A percentile compares a stretch with the other conserved stretches of the same genome.
phyloP scores from a whole-genome alignment of 169 alveolate genomes.

The Cryptosporidium muris region DNA sequence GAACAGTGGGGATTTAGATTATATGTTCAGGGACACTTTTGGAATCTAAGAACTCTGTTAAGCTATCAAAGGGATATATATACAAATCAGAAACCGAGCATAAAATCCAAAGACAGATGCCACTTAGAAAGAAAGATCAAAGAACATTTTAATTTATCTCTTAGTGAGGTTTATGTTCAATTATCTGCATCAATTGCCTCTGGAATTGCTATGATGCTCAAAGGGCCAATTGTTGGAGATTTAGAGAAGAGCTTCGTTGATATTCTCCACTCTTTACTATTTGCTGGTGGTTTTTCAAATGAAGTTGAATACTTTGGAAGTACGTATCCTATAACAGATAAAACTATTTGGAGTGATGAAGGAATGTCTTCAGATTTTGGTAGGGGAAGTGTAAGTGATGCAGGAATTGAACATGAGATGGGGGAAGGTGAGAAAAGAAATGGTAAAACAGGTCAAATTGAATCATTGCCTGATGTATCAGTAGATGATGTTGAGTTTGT shows the following conservation, averaged over 20 bases:
- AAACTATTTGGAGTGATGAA: too few relatives aligned
- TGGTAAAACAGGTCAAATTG: not conserved
- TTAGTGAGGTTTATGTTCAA: slow-evolving; percentile 16
- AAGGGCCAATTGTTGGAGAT: slow-evolving; percentile 48
- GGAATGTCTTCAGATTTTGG: not conserved
- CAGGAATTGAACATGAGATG: not conserved
- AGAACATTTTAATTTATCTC: not conserved
- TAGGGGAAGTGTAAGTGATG: not conserved
- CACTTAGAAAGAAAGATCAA: not conserved
- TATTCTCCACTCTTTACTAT: slow-evolving; percentile 49
- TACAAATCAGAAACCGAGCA: not conserved
- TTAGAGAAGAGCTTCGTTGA: slow-evolving; percentile 13
- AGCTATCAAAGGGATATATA: not conserved
- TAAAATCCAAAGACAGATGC: not conserved
- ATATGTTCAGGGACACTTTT: slow-evolving; percentile 22
- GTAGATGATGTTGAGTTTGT: not conserved
- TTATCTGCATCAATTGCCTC: slow-evolving; percentile 30
- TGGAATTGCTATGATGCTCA: slow-evolving; percentile 40
- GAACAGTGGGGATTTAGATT: slow-evolving; percentile 21
- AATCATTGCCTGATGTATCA: not conserved
- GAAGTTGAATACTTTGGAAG: not conserved
- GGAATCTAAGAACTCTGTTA: not conserved
- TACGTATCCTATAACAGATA: not conserved
- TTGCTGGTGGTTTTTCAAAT: slow-evolving; percentile 57
- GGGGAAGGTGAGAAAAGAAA: not conserved